Evolutionary conservation across 1,284 basidiomycete genomes (phyloP).

Genomic region (Porogramme epimiltina): DNA sequence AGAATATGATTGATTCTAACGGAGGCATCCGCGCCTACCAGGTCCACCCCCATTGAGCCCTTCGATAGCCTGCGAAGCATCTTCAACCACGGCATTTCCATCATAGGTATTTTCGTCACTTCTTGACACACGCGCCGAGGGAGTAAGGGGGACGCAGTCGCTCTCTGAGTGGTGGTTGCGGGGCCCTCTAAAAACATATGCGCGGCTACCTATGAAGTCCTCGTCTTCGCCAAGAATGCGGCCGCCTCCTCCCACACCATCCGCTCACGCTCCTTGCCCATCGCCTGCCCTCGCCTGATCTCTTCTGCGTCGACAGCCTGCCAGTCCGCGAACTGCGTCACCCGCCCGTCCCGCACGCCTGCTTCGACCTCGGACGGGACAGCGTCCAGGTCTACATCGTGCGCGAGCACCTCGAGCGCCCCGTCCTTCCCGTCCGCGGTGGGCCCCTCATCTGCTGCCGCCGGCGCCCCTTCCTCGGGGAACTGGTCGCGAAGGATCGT

Average conservation of each 20-base stretch:
- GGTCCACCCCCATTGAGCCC: no score
- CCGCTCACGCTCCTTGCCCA: slow-evolving; percentile 79
- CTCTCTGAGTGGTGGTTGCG: neutral
- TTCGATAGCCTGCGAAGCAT: no score
- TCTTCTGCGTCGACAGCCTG: slow-evolving; percentile 70
- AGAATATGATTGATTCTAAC: no score
- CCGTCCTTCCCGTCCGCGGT: slow-evolving; percentile 13
- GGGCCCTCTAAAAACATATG: no score
- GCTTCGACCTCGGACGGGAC: slow-evolving; percentile 55
- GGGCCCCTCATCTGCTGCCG: neutral
- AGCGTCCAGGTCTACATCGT: slow-evolving; percentile 47
- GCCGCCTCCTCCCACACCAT: slow-evolving; percentile 66
- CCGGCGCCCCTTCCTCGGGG: slow-evolving; percentile 22
- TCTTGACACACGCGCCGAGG: no score
- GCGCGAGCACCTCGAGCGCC: slow-evolving; percentile 40
- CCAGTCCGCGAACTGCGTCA: slow-evolving; percentile 73
- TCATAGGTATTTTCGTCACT: no score
- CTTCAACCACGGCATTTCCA: no score
- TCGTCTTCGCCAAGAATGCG: slow-evolving; percentile 35
- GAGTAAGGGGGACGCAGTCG: no score
- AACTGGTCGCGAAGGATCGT: slow-evolving; percentile 62
- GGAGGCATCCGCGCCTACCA: no score
- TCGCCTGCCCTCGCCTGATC: slow-evolving; percentile 50
- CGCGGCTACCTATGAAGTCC: neutral
- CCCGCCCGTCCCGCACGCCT: slow-evolving; percentile 48